Conservation (phyloP, 2,329 filamentous ascomycete genomes). For the Seiridium unicorne region DNA sequence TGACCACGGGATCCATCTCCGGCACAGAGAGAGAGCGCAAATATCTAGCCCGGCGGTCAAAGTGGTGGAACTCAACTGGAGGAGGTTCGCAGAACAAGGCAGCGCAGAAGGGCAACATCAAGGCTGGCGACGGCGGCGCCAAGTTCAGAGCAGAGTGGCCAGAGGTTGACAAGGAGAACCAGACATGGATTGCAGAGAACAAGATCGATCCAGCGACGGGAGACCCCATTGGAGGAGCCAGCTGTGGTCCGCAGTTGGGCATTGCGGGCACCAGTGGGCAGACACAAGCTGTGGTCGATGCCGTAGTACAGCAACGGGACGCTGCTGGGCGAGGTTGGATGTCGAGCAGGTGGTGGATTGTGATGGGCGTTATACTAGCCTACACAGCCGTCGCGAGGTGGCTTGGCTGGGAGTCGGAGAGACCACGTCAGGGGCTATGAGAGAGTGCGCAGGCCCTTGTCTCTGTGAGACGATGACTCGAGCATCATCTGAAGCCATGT, state of each 20-base stretch:
- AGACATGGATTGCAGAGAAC: constrained; percentile 84
- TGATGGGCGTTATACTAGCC: constrained; percentile 68
- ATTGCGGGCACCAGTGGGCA: constrained; percentile 62
- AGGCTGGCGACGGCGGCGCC: constrained; percentile 85
- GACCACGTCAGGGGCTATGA: constrained; percentile 1
- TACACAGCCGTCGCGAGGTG: constrained; percentile 83
- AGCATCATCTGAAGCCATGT: too few relatives aligned
- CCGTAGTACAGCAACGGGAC: constrained; percentile 70
- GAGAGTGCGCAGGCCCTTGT: not conserved
- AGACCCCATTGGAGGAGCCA: constrained; percentile 49
- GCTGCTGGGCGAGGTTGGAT: constrained; percentile 77
- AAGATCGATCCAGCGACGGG: constrained; percentile 78
- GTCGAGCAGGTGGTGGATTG: constrained; percentile 74
- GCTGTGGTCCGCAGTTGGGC: constrained; percentile 54
- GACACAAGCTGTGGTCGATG: constrained; percentile 74
- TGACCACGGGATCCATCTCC: constrained; percentile 90
- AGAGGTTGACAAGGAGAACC: constrained; percentile 85
- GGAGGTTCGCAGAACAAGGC: constrained; percentile 68
- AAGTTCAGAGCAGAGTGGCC: constrained; percentile 91
- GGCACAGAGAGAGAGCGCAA: constrained; percentile 75
- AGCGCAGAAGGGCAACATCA: constrained; percentile 73
- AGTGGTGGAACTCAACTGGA: constrained; percentile 97
- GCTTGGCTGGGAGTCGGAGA: constrained; percentile 42
- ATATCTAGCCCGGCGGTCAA: constrained; percentile 71
- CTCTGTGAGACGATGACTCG: not conserved